phyloP scores from a whole-genome alignment of 768 basidiomycete species.

The Neoboletus brunneissimus region DNA sequence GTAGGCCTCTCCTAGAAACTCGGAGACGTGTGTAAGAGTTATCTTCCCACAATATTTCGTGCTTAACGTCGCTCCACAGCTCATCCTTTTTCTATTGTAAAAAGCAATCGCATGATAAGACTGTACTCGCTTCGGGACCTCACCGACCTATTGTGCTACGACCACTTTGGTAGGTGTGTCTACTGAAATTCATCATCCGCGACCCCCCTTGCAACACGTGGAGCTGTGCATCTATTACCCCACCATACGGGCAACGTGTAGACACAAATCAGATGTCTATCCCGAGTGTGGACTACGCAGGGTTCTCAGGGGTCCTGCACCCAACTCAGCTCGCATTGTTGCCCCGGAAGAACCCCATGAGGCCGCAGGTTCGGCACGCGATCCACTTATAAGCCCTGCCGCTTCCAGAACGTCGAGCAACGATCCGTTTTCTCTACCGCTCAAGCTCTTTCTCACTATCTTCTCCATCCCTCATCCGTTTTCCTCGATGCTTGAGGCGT shows the following conservation, averaged over 20 bases:
- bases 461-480: background rate
- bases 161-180: conserved; percentile 7
- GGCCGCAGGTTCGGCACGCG: conserved; percentile 31
- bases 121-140: background rate
- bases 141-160: background rate
- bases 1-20: background rate
- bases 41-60: background rate
- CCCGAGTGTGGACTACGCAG: conserved; percentile 8
- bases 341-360: conserved; percentile 23
- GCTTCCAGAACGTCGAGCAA: conserved; percentile 9
- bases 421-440: conserved; percentile 16
- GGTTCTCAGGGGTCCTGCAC: conserved; percentile 17
- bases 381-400: conserved; percentile 26
- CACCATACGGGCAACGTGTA: conserved; percentile 14
- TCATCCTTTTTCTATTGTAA: background rate
- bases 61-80: background rate
- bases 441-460: conserved; percentile 1
- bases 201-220: conserved; percentile 16
- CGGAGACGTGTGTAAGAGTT: conserved; percentile 3
- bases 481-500: conserved; percentile 59
- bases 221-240: conserved; percentile 13
- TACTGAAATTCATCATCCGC: background rate
- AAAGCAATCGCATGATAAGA: background rate
- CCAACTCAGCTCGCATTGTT: conserved; percentile 18
- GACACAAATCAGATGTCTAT: conserved; percentile 1